Conservation (phyloP, 345 rosid genomes). For the Pseudoturritis turrita region DNA sequence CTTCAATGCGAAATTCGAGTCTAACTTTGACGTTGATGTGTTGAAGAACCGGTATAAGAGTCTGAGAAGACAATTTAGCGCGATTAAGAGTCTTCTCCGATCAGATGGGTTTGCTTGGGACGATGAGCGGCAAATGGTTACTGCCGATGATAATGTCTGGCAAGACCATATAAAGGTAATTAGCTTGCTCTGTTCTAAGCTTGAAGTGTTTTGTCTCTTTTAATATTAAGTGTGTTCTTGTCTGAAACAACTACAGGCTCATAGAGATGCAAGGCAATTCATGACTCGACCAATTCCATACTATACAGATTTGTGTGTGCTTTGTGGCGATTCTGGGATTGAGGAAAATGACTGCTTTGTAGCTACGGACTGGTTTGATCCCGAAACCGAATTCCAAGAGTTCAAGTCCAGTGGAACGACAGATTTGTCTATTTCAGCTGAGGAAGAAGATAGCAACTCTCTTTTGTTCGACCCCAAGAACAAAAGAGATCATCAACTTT, state of each 20-base stretch:
- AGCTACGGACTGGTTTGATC: conserved; percentile 46
- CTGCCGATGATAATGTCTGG: conserved; percentile 83
- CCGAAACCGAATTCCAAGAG: conserved; percentile 38
- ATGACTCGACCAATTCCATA: conserved; percentile 78
- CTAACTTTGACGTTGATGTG: conserved; percentile 56
- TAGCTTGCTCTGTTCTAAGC: neutral
- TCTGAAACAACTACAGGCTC: conserved; percentile 47
- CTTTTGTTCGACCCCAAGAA: conserved; percentile 28
- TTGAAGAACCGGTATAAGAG: conserved; percentile 84
- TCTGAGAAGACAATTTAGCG: conserved; percentile 64
- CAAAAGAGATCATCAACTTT: conserved; percentile 43
- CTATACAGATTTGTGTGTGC: conserved; percentile 62
- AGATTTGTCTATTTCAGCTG: conserved; percentile 30
- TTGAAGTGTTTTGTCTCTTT: neutral
- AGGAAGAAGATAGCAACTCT: conserved; percentile 40
- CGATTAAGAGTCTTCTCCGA: conserved; percentile 61
- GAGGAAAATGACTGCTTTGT: conserved; percentile 45
- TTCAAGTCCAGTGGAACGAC: conserved; percentile 30
- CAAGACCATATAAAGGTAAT: conserved; percentile 78
- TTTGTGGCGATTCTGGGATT: conserved; percentile 43
- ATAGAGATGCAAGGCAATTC: conserved; percentile 65
- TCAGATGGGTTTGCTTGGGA: conserved; percentile 79
- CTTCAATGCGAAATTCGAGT: conserved; percentile 70
- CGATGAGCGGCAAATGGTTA: conserved; percentile 77
- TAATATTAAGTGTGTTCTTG: neutral